phyloP scores from a whole-genome alignment of 441 rosid genomes.

The Jatropha podagrica region DNA sequence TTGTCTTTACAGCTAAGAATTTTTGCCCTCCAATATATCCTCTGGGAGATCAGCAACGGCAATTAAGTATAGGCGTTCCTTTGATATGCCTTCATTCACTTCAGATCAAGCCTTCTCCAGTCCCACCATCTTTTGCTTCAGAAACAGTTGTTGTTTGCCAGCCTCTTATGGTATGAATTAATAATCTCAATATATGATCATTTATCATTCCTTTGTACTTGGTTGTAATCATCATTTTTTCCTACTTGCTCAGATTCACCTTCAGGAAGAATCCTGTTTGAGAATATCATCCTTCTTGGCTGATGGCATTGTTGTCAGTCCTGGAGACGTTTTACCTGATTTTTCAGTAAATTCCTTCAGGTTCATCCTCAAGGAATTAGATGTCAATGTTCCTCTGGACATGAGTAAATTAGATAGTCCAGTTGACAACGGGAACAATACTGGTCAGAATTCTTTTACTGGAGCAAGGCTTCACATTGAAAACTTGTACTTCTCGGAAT shows the following conservation, averaged over 20 bases:
- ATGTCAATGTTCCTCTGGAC: conserved; percentile 75
- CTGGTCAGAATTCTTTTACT: conserved; percentile 48
- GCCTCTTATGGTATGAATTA: conserved; percentile 78
- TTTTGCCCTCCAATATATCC: conserved; percentile 95
- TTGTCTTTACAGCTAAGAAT: conserved; percentile 54
- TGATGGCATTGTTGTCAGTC: conserved; percentile 88
- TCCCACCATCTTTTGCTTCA: conserved; percentile 77
- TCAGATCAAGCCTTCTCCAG: conserved; percentile 91
- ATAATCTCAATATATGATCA: conserved; percentile 14
- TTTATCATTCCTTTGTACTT: conserved; percentile 19
- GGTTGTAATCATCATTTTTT: conserved; percentile 16
- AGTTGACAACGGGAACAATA: conserved; percentile 32
- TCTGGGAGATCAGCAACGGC: conserved; percentile 67
- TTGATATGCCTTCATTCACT: conserved; percentile 79
- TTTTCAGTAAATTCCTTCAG: conserved; percentile 69
- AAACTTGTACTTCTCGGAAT: conserved; percentile 76
- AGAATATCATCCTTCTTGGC: conserved; percentile 94
- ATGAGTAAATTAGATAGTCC: conserved; percentile 43
- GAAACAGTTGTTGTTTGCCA: conserved; percentile 85
- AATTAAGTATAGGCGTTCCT: conserved; percentile 58
- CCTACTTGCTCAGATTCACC: conserved; percentile 65
- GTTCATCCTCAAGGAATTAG: conserved; percentile 71
- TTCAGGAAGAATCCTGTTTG: conserved; percentile 97
- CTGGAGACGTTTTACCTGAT: conserved; percentile 76
- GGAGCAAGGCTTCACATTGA: conserved; percentile 94